Evolutionary conservation across 805 yeast genomes (phyloP).

Genomic region (Metschnikowia baotianmanensis): DNA sequence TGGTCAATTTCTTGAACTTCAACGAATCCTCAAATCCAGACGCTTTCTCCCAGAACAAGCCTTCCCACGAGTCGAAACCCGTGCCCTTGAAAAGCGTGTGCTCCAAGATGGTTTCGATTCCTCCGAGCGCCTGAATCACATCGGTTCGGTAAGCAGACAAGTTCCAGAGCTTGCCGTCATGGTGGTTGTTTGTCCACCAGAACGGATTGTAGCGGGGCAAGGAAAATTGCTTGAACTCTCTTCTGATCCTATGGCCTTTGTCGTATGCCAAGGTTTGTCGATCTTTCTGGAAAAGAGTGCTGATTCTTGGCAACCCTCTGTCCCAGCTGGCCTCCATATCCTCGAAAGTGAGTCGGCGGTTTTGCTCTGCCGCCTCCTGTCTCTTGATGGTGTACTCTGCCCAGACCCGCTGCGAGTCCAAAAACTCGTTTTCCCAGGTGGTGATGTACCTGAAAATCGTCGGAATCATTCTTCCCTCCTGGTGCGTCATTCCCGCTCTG

Average conservation of each 20-base stretch:
- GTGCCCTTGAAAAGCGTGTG: constrained; percentile 96
- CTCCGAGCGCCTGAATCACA: constrained; percentile 96
- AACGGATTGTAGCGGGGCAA: constrained; percentile 78
- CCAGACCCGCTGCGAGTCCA: constrained; percentile 96
- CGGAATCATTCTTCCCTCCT: constrained; percentile 80
- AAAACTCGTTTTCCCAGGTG: constrained; percentile 94
- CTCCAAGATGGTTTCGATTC: constrained; percentile 92
- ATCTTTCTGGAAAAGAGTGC: constrained; percentile 92
- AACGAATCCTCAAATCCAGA: constrained; percentile 96
- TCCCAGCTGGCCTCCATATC: constrained; percentile 96
- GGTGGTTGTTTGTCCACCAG: constrained; percentile 95
- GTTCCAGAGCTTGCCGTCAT: constrained; percentile 96
- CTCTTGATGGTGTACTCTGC: constrained; percentile 92
- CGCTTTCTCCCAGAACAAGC: constrained; percentile 97
- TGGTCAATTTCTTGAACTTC: constrained; percentile 91
- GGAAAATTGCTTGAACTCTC: constrained; percentile 72
- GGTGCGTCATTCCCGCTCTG: constrained; percentile 87
- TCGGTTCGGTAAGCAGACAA: constrained; percentile 89
- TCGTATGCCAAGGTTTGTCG: constrained; percentile 93
- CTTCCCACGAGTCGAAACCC: constrained; percentile 98
- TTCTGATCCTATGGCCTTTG: constrained; percentile 84
- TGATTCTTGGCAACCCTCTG: constrained; percentile 93
- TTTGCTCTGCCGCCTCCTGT: constrained; percentile 80
- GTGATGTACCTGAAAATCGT: constrained; percentile 90
- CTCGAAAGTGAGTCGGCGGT: constrained; percentile 84